phyloP scores from a whole-genome alignment of 257 asterid genomes.

The Solanum rostratum region DNA sequence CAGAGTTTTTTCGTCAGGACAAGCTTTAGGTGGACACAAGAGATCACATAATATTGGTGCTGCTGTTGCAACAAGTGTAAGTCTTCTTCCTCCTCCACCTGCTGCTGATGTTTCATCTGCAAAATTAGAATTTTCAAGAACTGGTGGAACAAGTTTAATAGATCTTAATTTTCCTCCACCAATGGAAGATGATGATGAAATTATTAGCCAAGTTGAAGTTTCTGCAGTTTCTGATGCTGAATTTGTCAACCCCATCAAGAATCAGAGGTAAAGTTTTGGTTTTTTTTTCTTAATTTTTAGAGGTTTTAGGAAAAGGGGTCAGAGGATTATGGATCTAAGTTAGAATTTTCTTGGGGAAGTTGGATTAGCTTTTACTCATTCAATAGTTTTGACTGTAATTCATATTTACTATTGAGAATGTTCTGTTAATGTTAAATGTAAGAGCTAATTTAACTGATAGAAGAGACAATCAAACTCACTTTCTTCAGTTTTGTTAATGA shows the following conservation, averaged over 20 bases:
- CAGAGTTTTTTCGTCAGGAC: conserved; percentile 73
- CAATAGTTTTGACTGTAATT: background rate
- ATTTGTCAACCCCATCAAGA: conserved; percentile 9
- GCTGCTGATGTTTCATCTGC: background rate
- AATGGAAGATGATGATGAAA: conserved; percentile 41
- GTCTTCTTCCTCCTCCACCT: background rate
- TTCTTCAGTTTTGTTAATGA: background rate
- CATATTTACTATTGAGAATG: background rate
- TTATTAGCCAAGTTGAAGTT: conserved; percentile 40
- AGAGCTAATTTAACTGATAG: background rate
- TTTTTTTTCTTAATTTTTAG: background rate
- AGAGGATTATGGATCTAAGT: background rate
- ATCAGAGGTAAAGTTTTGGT: background rate
- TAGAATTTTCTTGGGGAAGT: background rate
- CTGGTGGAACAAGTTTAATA: conserved; percentile 22
- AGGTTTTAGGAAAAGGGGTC: background rate
- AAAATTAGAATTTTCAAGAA: conserved; percentile 15
- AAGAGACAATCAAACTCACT: background rate
- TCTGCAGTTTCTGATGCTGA: conserved; percentile 53
- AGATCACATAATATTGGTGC: conserved; percentile 56
- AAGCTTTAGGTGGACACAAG: conserved; percentile 92
- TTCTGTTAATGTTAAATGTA: background rate
- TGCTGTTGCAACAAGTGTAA: background rate
- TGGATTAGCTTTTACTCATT: background rate
- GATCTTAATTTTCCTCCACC: conserved; percentile 94